Base-by-base conservation (phyloP, 2,329 filamentous ascomycete species). In the Colletotrichum simmondsii region DNA sequence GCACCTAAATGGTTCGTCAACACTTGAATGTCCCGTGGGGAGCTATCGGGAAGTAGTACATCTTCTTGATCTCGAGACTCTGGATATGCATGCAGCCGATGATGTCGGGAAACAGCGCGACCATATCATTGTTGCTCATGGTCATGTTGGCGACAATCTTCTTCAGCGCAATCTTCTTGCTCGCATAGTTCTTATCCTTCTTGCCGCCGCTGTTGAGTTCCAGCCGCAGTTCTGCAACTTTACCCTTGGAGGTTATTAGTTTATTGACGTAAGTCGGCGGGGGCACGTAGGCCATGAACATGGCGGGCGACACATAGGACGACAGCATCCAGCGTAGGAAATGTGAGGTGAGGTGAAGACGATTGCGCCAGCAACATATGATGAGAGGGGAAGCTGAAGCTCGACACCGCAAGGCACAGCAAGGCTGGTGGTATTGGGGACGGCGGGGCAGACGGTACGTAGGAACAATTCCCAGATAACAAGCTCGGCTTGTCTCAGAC, bases 81-180 rank as follows among this genome's bases (percentile, higher is more conserved):
- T 92, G 93, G 75, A 99, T 94, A 78, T 94, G 92, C 97, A 99
- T 99, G 87, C 96, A 98, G 75, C 88, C 92, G 77, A 99, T 94
- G 73, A 99, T 93, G 81, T 99, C 97, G 22, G 96, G 95, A 78
- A 99, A 99, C 65, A 99, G 87, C 52, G 95, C 95, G 68, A 98
- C 93, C 97, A 99, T 99, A 83, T 99, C 97, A 81, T 98, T 99
- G 86, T 99, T 99, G 90, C 96, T 98, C 97, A 99, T 99, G 76
- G 97, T 99, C 97, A 99, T 99, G 82, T 99, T 99, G 82, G 97
- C 97, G 78, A 99, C 97, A 77, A 99, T 98, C 89, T 98, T 98
- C 90, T 99, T 99, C 75, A 99, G 89, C 12, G 97, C 95, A 80
- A 98, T 97, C 90, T 98, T 98, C 89, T 98, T 99, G 76, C 92